phyloP scores from a whole-genome alignment of 2,329 filamentous ascomycete genomes.

The Fusarium burgessii region DNA sequence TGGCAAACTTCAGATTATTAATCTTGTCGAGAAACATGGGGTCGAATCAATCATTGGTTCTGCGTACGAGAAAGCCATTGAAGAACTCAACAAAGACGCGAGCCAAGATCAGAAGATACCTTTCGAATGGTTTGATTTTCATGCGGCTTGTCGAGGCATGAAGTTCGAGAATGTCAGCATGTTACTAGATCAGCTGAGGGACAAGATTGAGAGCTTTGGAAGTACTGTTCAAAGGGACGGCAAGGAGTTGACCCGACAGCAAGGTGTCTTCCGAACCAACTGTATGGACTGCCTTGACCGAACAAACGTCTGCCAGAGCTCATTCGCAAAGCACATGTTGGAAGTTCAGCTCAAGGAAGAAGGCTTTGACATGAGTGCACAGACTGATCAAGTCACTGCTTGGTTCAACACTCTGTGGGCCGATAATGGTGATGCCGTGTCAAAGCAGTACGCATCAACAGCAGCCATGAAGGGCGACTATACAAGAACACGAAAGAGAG shows the following conservation, averaged over 20 bases:
- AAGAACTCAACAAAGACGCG: constrained; percentile 73
- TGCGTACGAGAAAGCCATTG: constrained; percentile 77
- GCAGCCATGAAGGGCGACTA: constrained; percentile 97
- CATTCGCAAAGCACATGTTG: constrained; percentile 84
- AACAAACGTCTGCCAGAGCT: constrained; percentile 95
- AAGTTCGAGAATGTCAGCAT: constrained; percentile 94
- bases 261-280: constrained; percentile 89
- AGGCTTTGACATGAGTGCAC: constrained; percentile 79
- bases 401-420: constrained; percentile 99
- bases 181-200: constrained; percentile 77
- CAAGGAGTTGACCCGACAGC: constrained; percentile 64
- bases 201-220: constrained; percentile 75
- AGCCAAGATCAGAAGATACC: constrained; percentile 55
- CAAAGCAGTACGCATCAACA: constrained; percentile 94
- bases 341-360: constrained; percentile 82
- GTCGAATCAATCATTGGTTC: constrained; percentile 84
- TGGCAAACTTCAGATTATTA: constrained; percentile 81
- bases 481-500: constrained; percentile 88
- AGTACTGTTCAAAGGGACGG: constrained; percentile 72
- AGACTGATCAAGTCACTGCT: constrained; percentile 80
- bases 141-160: constrained; percentile 92
- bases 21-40: constrained; percentile 89
- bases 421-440: constrained; percentile 96
- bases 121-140: constrained; percentile 99
- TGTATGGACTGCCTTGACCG: constrained; percentile 99